Base-by-base conservation (phyloP, 257 asterid species). In the Salvia hispanica region DNA sequence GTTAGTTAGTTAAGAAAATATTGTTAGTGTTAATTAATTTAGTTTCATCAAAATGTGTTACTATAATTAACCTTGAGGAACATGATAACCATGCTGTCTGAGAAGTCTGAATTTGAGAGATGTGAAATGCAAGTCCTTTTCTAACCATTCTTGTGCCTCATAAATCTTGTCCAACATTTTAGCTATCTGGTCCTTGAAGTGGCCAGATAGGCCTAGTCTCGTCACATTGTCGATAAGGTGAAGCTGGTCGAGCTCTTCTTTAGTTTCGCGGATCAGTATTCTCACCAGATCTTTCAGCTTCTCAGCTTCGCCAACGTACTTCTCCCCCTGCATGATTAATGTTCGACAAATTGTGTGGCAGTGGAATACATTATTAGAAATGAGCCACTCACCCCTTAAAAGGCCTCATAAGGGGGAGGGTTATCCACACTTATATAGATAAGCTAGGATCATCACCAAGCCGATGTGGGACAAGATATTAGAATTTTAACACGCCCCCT, bases 151-250 rank as follows among this genome's bases (percentile, higher is more conserved):
- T 34, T 34, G 2, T 28, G 48, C 33, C 58, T 0, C n/a, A 18
- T 47, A 43, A 34, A 82, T 67, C 25, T n/a, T 62, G 10, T 48
- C 31, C 45, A 82, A 3, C 8, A 71, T 53, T 6, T 1, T 48
- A 7, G 48, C 15, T 2, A 78, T 44, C 15, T 10, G 10, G 36
- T 76, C 70, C 21, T 74, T 58, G 69, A 83, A 85, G 65, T 74
- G 85, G 73, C 80, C 45, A 11, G 76, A 72, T 52, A 87, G 57
- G 4, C 75, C 77, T 6, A 85, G 85, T 74, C 86, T 79, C 50
- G 72, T 86, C 77, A 87, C 47, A 40, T 9, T 70, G 54, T 85
- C 84, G 57, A 87, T 60, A 12, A 87, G 72, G 73, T 79, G 80
- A 4, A 87, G 82, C 25, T 67, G 86, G 21, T 71, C 79, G 16